Conservation (phyloP, 140 eudicot genomes). For the Bidens hawaiensis region DNA sequence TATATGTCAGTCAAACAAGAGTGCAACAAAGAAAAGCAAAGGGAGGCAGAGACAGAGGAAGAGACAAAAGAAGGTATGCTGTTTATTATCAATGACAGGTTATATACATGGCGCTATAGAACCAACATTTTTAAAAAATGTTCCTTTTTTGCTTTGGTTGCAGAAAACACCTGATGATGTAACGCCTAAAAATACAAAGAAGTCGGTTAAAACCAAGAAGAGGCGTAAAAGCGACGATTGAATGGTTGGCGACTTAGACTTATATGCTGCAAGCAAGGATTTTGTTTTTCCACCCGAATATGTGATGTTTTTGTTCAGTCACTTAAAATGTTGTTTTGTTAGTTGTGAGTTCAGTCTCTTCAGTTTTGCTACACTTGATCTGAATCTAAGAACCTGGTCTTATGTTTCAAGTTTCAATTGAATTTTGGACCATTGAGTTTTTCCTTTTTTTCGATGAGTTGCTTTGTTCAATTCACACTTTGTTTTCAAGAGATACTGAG, state of each 20-base stretch:
- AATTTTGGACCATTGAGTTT: neutral
- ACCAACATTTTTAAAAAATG: neutral
- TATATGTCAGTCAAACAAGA: constrained; percentile 23
- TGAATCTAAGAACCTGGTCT: neutral
- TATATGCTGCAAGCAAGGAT: constrained; percentile 1
- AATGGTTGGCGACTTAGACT: neutral
- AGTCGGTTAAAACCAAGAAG: constrained; percentile 25
- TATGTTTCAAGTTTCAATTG: constrained; percentile 3
- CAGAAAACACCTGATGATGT: constrained; percentile 18
- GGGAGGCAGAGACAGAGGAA: constrained; percentile 57
- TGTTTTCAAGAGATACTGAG: neutral
- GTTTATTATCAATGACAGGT: neutral
- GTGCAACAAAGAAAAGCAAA: constrained; percentile 35
- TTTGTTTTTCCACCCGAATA: neutral
- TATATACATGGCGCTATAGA: neutral
- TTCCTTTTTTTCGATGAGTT: neutral
- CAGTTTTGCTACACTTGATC: constrained; percentile 7
- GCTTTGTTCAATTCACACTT: neutral
- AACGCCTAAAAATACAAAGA: neutral
- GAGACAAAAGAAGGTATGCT: constrained; percentile 47
- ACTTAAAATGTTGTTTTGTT: constrained; percentile 12
- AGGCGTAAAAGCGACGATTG: constrained; percentile 23
- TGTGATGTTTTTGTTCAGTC: neutral
- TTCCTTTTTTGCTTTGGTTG: neutral
- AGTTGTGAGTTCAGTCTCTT: neutral